Evolutionary conservation across 768 basidiomycete genomes (phyloP).

Genomic region (Pulveroboletus sp.): DNA sequence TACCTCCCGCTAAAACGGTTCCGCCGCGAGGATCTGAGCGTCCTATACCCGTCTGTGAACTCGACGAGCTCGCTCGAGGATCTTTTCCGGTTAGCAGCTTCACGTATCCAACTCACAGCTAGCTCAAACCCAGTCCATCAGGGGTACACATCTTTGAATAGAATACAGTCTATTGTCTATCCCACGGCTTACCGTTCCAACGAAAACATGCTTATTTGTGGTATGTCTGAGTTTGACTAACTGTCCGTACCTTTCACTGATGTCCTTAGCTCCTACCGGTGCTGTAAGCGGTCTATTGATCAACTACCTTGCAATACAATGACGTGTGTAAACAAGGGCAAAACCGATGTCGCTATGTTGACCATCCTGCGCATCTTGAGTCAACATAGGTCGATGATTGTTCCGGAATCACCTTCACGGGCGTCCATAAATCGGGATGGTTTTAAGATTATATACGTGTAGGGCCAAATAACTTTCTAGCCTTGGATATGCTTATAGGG

Average conservation of each 20-base stretch:
- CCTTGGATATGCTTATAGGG: background rate
- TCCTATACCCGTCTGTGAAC: constrained; percentile 62
- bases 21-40: constrained; percentile 71
- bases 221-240: constrained; percentile 6
- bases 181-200: constrained; percentile 91
- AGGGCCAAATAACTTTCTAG: constrained; percentile 19
- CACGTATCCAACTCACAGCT: background rate
- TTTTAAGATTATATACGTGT: constrained; percentile 99
- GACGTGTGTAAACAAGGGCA: constrained; percentile 56
- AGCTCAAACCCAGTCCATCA: constrained; percentile 25
- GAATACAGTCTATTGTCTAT: constrained; percentile 94
- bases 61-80: constrained; percentile 71
- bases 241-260: background rate
- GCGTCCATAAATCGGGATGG: constrained; percentile 58
- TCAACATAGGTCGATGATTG: constrained; percentile 49
- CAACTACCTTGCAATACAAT: background rate
- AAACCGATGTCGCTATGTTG: constrained; percentile 98
- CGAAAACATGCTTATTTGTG: constrained; percentile 84
- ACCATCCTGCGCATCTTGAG: constrained; percentile 83
- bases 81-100: constrained; percentile 69
- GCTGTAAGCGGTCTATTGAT: constrained; percentile 54
- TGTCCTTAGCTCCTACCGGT: constrained; percentile 82
- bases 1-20: constrained; percentile 79
- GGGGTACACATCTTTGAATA: constrained; percentile 85
- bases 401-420: constrained; percentile 31